Base-by-base conservation (phyloP, 129 eudicot genomes). In the Chrysanthemum makinoi region DNA sequence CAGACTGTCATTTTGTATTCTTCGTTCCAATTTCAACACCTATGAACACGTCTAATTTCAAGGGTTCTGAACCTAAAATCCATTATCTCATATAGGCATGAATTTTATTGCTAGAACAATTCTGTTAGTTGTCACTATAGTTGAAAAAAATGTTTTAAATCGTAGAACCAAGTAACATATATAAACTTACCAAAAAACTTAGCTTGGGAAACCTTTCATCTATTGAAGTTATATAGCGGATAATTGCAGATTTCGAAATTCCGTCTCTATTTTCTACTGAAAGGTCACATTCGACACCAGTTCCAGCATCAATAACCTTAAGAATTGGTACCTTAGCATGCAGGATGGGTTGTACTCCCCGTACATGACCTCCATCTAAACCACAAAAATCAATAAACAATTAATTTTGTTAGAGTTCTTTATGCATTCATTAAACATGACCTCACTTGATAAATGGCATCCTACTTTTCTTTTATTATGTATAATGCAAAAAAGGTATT, bases 221-320 rank as follows among this genome's bases (percentile, higher is more conserved):
- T 48, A 95, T 83, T 44, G 89, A 80, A 69, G 94, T 82, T 72
- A 95, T 88, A 70, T 84, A 76, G 62, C 75, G 80, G 50, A 90
- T 79, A 69, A 95, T 80, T 24, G 75, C 85, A 2, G 99, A 95
- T 75, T 90, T 95, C 26, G 80, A 80, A 75, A 95, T 83, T 49
- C 99, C 99, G 65, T 95, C 99, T 72, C 88, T 82, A 51, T 90
- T 95, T 78, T 91, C 97, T 69, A 95, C 83, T 55, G 99, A 95
- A 35, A 95, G 82, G 73, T 95, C 99, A 72, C 99, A 95, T 79
- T 90, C 97, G 72, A 95, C 85, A 46, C 87, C 86, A 69, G 91
- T 90, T 77, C 94, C 97, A 56, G 81, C 48, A 80, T 95, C 99
- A 74, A 87, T 74, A 73, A 87, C 86, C 79, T 95, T 95, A 14